Conservation (phyloP, 2,329 filamentous ascomycete genomes). For the Didymella keratinophila region DNA sequence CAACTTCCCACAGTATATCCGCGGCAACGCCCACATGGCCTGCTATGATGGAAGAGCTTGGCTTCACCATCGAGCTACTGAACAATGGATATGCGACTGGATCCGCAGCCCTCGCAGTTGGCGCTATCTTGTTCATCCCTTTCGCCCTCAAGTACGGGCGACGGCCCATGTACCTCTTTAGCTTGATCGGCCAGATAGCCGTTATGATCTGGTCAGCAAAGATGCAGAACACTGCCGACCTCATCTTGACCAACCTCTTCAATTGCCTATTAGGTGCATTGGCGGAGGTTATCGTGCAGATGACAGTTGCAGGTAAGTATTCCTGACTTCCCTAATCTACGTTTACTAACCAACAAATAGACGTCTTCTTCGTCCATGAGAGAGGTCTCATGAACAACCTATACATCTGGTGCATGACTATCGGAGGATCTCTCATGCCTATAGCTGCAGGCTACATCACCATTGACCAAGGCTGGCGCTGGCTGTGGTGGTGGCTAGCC, state of each 20-base stretch:
- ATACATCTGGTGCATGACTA: conserved; percentile 53
- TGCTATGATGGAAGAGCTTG: conserved; percentile 21
- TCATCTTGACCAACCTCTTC: conserved; percentile 56
- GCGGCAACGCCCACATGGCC: conserved; percentile 24
- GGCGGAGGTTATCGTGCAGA: conserved; percentile 56
- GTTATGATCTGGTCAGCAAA: conserved; percentile 56
- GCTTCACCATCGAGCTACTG: conserved; percentile 36
- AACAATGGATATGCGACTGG: conserved; percentile 58
- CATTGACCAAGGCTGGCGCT: conserved; percentile 57
- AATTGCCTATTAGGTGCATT: conserved; percentile 56
- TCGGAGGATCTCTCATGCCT: conserved; percentile 49
- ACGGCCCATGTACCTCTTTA: conserved; percentile 57
- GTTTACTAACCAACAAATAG: conserved; percentile 1
- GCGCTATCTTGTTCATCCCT: conserved; percentile 55
- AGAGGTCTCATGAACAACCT: conserved; percentile 58
- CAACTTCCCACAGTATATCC: conserved; percentile 12
- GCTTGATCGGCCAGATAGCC: conserved; percentile 50
- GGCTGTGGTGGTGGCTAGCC: conserved; percentile 59
- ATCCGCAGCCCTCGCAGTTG: conserved; percentile 54
- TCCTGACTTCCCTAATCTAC: neutral
- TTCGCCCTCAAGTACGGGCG: conserved; percentile 58
- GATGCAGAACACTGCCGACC: conserved; percentile 53
- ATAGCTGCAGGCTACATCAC: conserved; percentile 55
- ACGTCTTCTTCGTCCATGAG: conserved; percentile 60
- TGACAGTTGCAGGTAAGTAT: conserved; percentile 53